Evolutionary conservation across 805 yeast genomes (phyloP), one percentile per base, ranked within the genome.

Genomic region (Schizosaccharomyces octosporus): DNA sequence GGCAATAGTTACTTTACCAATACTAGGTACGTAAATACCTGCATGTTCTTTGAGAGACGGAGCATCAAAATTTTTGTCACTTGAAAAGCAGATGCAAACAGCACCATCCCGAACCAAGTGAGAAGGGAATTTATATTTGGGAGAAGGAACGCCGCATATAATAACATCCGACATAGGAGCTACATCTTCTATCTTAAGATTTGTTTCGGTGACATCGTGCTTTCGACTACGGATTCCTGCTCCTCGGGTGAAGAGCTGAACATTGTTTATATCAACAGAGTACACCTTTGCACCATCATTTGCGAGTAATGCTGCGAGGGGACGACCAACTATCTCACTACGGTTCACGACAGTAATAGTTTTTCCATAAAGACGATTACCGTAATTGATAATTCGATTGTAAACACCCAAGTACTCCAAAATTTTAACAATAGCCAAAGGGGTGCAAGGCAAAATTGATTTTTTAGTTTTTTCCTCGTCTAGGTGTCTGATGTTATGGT

Each of bases 251-350:
- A 86, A 93, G 70, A 82, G 81, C 72, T 93, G 97, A 64, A 88
- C 81, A 66, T 87, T 85, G 67, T 84, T 82, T 60, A 93, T 73
- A 69, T 93, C 97, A 2, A 82, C 90, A 0, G 97, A 89, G 71
- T 85, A 93, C 1, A 93, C 97, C 0, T 83, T 84, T 27, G 98
- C 98, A 64, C 98, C 98, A 69, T 93, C 98, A 69, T 93, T 93
- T 21, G 98, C 97, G 65, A 93, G 75, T 45, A 93, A 72, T 0
- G 98, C 97, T 42, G 97, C 97, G 63, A 93, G 75, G 0, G 98
- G 98, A 66, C 98, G 81, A 13, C 98, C 98, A 27, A 93, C 98
- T 68, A 93, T 90, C 72, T 93, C 98, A 13, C 95, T 85, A 68
- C 98, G 78, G 73, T 93, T 93, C 61, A 93, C 89, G 57, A 93